phyloP scores from a whole-genome alignment of 345 rosid species.

The Sisymbrium irio region DNA sequence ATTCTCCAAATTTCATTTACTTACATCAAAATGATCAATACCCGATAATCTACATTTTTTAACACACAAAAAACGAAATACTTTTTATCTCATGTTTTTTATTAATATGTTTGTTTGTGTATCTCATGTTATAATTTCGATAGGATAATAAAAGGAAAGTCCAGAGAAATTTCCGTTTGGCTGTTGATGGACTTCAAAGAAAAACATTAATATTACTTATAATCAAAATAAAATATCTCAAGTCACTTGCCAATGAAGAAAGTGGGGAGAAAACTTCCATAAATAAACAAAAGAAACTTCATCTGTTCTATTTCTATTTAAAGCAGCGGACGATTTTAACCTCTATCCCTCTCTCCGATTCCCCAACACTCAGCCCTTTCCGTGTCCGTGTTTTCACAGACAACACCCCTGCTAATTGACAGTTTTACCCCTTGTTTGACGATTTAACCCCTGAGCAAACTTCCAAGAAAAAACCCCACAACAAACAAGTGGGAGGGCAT shows the following conservation, averaged over 20 bases:
- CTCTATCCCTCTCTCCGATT: background rate
- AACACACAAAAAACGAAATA: too few relatives aligned
- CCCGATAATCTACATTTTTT: too few relatives aligned
- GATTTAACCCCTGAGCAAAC: slow-evolving; percentile 16
- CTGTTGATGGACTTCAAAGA: too few relatives aligned
- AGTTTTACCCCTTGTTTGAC: slow-evolving; percentile 26
- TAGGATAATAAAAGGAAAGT: background rate
- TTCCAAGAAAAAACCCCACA: slow-evolving; percentile 40
- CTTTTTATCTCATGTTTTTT: too few relatives aligned
- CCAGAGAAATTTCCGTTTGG: too few relatives aligned
- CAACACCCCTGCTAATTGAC: slow-evolving; percentile 2
- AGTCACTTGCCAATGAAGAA: slow-evolving; percentile 6
- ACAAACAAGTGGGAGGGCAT: background rate
- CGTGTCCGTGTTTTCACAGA: background rate
- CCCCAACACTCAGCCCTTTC: background rate
- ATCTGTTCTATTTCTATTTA: background rate
- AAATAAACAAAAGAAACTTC: background rate
- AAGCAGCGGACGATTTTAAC: slow-evolving; percentile 9
- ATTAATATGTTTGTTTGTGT: too few relatives aligned
- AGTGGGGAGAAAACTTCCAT: slow-evolving; percentile 6
- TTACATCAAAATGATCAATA: background rate
- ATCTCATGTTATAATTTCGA: background rate
- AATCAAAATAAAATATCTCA: background rate
- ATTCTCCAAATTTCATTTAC: background rate
- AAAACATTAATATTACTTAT: background rate